These are phyloP conservation scores for Pittosporum tobira DNA, from an alignment of 129 eudicot genomes.

Conservation along the genomic window DNA sequence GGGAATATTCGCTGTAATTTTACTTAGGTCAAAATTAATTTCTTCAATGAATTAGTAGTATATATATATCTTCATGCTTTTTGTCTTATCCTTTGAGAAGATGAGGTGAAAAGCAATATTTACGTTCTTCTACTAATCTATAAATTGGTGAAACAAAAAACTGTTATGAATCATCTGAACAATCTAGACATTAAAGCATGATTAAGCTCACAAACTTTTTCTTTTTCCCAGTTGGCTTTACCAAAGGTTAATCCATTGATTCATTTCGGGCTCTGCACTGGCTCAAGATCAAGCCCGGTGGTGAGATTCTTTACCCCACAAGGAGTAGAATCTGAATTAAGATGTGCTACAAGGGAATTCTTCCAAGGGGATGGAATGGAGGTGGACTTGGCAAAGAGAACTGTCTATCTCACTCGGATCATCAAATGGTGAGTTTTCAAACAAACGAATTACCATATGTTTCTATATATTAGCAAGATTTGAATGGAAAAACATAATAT, in stretches of 20 bases:
- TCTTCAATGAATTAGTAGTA: no score
- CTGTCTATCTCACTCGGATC: slow-evolving; percentile 60
- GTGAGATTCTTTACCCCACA: slow-evolving; percentile 64
- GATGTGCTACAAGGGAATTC: slow-evolving; percentile 65
- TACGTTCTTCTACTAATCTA: no score
- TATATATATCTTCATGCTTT: no score
- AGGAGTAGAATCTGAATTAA: slow-evolving; percentile 63
- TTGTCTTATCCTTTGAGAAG: no score
- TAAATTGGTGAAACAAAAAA: neutral
- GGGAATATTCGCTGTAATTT: no score
- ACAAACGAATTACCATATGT: no score
- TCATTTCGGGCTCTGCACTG: slow-evolving; percentile 85
- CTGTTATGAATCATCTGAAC: neutral
- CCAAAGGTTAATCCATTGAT: slow-evolving; percentile 60
- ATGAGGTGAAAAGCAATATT: no score
- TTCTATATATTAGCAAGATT: neutral
- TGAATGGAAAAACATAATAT: no score
- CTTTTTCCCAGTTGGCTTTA: slow-evolving; percentile 52
- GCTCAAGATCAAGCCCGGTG: slow-evolving; percentile 70
- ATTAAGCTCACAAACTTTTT: neutral
- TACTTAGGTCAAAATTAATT: no score
- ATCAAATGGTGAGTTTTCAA: slow-evolving; percentile 58
- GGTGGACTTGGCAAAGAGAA: slow-evolving; percentile 72
- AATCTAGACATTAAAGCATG: neutral
- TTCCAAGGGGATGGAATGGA: slow-evolving; percentile 60